Conservation (phyloP, 2,329 filamentous ascomycete genomes). For the Colletotrichum sp. region DNA sequence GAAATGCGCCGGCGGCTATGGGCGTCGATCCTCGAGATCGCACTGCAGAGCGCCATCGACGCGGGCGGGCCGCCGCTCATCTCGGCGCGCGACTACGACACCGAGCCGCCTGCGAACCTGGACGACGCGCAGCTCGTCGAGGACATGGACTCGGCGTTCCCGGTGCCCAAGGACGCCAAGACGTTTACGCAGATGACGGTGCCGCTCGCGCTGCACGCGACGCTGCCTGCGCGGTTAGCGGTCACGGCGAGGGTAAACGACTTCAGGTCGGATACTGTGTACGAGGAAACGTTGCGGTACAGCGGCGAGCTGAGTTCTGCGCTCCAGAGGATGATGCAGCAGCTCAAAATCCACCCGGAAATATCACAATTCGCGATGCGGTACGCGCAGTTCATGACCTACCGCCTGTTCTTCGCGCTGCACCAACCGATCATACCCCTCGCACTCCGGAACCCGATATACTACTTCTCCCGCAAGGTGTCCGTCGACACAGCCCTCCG, state of each 20-base stretch:
- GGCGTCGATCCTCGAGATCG: conserved; percentile 60
- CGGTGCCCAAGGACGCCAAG: conserved; percentile 25
- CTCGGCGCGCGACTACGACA: conserved; percentile 53
- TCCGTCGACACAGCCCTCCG: conserved; percentile 44
- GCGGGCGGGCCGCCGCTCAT: conserved; percentile 56
- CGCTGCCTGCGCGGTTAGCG: conserved; percentile 47
- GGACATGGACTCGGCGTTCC: conserved; percentile 25
- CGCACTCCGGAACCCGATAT: conserved; percentile 50
- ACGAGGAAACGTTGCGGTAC: conserved; percentile 52
- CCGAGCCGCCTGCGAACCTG: conserved; percentile 52
- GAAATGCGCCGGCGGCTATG: conserved; percentile 63
- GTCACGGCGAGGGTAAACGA: conserved; percentile 53
- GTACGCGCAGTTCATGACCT: conserved; percentile 46
- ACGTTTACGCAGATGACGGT: conserved; percentile 55
- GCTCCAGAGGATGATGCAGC: conserved; percentile 40
- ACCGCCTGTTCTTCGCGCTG: conserved; percentile 56
- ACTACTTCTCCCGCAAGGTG: conserved; percentile 59
- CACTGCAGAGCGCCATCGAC: conserved; percentile 55
- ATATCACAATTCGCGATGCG: conserved; percentile 45
- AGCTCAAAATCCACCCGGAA: conserved; percentile 24
- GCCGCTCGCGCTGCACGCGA: conserved; percentile 49
- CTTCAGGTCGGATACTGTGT: conserved; percentile 45
- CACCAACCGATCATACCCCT: conserved; percentile 55
- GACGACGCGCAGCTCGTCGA: conserved; percentile 57
- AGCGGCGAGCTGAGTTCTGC: conserved; percentile 48